Base-by-base conservation (phyloP, 1,139 yeast species). In the Pichia norvegensis region DNA sequence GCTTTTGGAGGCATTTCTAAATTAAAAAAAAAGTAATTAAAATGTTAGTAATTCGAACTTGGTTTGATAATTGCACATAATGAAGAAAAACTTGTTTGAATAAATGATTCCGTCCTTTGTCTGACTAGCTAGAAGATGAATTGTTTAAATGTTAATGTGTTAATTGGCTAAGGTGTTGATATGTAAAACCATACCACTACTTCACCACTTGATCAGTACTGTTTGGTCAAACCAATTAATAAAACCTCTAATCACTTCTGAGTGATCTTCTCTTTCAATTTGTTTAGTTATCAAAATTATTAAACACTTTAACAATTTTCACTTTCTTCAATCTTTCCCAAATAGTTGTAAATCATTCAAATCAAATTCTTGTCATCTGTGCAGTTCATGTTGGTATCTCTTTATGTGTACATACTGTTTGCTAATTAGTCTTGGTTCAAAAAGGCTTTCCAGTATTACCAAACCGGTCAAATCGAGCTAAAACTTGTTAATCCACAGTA, bases 1-100 rank as follows among this genome's bases (percentile, higher is more conserved):
- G 86, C 79, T 80, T 90, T 92, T 81, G 97, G 97, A 76, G 97
- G 97, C 98, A 92, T 90, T 54, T 74, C 49, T 48, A 33, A 20
- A 37, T n/a, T 36, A 19, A 29, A 20, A 16, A 21, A 41, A 14
- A 11, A 21, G 20, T 11, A 11, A 11, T 25, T 8, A 11, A 25
- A 31, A 36, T 33, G 45, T 43, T 41, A 43, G 42, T 45, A 29
- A 35, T 6, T 20, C 2, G 37, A 16, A 9, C 37, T 31, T 2
- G 7, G 10, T 16, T 19, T 31, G 9, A 16, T 20, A 31, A 31
- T 27, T 27, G 31, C n/a, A 27, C 14, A 27, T 7, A n/a, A 4
- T 7, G 27, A 25, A 25, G 10, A 25, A 25, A 25, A n/a, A n/a
- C n/a, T n/a, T n/a, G n/a, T n/a, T n/a, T n/a, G n/a, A n/a, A n/a